Evolutionary conservation across 1,139 yeast genomes (phyloP).

Genomic region (Geotrichum restrictum): DNA sequence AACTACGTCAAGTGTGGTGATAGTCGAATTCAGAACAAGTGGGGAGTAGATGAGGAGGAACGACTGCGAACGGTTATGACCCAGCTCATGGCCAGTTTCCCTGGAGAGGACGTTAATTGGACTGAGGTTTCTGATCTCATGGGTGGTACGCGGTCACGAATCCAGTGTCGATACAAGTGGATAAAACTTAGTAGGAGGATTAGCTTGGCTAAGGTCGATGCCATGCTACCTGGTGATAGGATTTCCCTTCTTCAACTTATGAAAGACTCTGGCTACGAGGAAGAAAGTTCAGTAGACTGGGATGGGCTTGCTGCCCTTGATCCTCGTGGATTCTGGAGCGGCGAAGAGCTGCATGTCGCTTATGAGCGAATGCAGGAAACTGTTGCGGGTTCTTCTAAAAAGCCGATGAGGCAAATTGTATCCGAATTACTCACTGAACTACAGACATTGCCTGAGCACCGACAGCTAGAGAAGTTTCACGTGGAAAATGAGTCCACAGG

Average conservation of each 20-base stretch:
- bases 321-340: constrained; percentile 23
- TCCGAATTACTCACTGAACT: constrained; percentile 12
- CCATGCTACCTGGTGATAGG: constrained; percentile 46
- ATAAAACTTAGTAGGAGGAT: constrained; percentile 59
- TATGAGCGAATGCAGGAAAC: constrained; percentile 12
- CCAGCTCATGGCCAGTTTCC: constrained; percentile 35
- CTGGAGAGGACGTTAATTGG: constrained; percentile 63
- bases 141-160: constrained; percentile 84
- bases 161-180: constrained; percentile 95
- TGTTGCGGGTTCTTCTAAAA: background rate
- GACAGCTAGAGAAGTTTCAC: constrained; percentile 8
- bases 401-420: constrained; percentile 15
- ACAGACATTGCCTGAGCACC: constrained; percentile 10
- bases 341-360: constrained; percentile 18
- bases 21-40: constrained; percentile 66
- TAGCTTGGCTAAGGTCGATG: constrained; percentile 21
- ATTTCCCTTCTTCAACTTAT: constrained; percentile 53
- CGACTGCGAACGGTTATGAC: constrained; percentile 55
- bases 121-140: constrained; percentile 81
- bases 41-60: constrained; percentile 73
- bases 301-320: constrained; percentile 48
- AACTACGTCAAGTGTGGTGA: constrained; percentile 88
- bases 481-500: no score
- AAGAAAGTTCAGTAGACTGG: constrained; percentile 62
- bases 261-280: constrained; percentile 47